Percentiles rank a stretch among this genome's conserved stretches.
Conservation (phyloP, 108 stramenopile species). For the Cyclotella baltica region DNA sequence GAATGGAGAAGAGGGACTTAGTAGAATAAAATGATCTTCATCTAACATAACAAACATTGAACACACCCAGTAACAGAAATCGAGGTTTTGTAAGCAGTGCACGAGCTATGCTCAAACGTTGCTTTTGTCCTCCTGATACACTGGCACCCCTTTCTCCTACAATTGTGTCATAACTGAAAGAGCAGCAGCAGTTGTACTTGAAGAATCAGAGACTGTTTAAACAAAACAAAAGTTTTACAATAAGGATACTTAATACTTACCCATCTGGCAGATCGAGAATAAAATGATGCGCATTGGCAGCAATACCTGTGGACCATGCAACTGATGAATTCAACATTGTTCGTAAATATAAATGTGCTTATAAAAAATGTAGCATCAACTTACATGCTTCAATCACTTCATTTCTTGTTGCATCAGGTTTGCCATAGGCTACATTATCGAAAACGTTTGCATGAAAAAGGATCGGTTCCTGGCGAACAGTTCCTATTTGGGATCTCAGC, state of each 20-base stretch:
- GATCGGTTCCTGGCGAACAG: conserved; percentile 86
- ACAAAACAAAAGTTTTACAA: not conserved
- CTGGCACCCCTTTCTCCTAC: conserved; percentile 78
- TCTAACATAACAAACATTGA: not conserved
- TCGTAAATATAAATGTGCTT: too few relatives aligned
- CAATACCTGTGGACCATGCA: conserved; percentile 25
- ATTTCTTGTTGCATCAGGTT: conserved; percentile 53
- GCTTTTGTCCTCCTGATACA: conserved; percentile 91
- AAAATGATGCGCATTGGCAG: conserved; percentile 76
- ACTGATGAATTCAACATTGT: too few relatives aligned
- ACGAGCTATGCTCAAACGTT: conserved; percentile 91
- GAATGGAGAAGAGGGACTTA: not conserved
- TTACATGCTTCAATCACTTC: conserved; percentile 60
- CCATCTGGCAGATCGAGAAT: conserved; percentile 71
- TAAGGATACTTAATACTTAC: not conserved
- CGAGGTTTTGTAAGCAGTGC: conserved; percentile 78
- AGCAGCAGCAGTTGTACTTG: not conserved
- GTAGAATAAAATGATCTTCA: not conserved
- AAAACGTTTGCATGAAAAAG: conserved; percentile 78
- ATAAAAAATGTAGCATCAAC: too few relatives aligned
- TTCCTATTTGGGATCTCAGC: conserved; percentile 69
- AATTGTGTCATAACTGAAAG: conserved; percentile 54
- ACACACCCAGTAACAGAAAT: conserved; percentile 63
- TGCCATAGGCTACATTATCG: conserved; percentile 84
- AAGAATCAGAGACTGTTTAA: not conserved